phyloP scores from a whole-genome alignment of 345 rosid genomes.

The Salix udensis region DNA sequence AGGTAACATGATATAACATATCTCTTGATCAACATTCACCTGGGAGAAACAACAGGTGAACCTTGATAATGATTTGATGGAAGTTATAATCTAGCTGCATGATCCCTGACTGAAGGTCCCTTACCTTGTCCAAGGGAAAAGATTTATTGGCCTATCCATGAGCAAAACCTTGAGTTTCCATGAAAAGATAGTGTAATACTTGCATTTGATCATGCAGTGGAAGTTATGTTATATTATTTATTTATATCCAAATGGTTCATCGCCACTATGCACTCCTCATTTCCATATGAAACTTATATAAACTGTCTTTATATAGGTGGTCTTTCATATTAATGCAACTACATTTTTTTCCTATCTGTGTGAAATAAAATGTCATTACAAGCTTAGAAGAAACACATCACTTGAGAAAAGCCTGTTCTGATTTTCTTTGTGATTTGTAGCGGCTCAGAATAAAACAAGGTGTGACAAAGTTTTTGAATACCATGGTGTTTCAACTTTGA shows the following conservation, averaged over 20 bases:
- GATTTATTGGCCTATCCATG: constrained; percentile 55
- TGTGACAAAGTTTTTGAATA: no score
- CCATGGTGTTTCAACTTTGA: no score
- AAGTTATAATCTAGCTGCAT: neutral
- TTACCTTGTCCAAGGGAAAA: constrained; percentile 76
- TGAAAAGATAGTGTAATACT: constrained; percentile 5
- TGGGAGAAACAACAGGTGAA: neutral
- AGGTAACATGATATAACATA: neutral
- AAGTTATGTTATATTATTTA: neutral
- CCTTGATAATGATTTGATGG: neutral
- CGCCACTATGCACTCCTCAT: neutral
- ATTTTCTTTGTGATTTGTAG: no score
- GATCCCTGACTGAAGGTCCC: neutral
- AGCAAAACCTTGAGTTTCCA: constrained; percentile 35
- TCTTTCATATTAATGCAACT: no score
- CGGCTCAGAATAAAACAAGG: no score
- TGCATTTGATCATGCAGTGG: neutral
- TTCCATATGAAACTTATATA: neutral
- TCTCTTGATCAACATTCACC: neutral
- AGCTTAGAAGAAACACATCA: no score
- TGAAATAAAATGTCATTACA: no score
- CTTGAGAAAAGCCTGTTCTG: no score
- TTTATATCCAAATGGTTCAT: neutral
- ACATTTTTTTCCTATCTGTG: no score
- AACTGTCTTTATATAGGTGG: no score